A percentile compares a stretch with the other conserved stretches of the same genome.
Conservation (phyloP, 2,329 filamentous ascomycete genomes). For the Botrytis sinoallii region DNA sequence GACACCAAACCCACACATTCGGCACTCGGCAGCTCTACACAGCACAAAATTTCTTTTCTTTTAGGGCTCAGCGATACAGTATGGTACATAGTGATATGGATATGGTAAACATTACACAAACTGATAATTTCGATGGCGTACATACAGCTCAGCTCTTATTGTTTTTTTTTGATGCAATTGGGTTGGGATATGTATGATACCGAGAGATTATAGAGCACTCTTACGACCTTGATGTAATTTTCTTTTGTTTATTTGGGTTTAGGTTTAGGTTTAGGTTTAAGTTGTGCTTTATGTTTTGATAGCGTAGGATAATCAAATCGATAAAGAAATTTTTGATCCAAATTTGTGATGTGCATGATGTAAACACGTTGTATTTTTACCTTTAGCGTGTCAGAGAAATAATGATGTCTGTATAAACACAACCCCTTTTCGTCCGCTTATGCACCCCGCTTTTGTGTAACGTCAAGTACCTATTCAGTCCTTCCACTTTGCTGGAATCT, state of each 20-base stretch:
- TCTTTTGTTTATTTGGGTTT: neutral
- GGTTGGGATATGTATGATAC: neutral
- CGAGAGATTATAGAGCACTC: neutral
- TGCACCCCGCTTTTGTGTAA: neutral
- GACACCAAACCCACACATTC: neutral
- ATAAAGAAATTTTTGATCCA: neutral
- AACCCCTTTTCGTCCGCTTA: neutral
- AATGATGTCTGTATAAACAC: neutral
- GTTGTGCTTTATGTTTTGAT: neutral
- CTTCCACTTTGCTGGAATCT: too few species aligned
- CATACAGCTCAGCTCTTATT: neutral
- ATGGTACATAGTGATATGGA: neutral
- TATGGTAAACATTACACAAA: neutral
- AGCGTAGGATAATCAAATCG: neutral
- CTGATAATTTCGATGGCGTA: neutral
- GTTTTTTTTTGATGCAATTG: neutral
- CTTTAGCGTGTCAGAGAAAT: neutral
- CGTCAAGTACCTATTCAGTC: too few species aligned
- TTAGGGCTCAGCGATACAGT: neutral
- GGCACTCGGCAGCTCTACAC: neutral
- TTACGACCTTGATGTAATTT: neutral
- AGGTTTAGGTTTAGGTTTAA: too few species aligned
- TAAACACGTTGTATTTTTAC: too few species aligned
- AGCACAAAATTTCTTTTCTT: neutral
- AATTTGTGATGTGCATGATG: too few species aligned